phyloP scores from a whole-genome alignment of 441 rosid genomes.

The Adansonia rubrostipa region DNA sequence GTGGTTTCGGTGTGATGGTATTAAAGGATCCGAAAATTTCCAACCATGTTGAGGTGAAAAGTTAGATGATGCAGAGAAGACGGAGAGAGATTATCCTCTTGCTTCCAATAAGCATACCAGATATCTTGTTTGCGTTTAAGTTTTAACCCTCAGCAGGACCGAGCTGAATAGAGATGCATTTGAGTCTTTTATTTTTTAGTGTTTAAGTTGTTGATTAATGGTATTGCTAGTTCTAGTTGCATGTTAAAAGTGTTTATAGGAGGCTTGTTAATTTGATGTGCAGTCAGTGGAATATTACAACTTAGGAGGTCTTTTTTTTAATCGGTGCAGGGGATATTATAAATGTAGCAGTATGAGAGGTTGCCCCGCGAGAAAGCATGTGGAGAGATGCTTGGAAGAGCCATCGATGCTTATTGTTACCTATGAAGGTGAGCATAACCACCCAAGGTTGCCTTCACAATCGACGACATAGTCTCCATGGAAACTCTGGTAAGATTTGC shows the following conservation, averaged over 20 bases:
- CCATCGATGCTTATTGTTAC: conserved; percentile 90
- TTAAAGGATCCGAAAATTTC: too few species aligned
- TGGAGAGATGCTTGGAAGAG: conserved; percentile 92
- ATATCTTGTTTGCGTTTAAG: not conserved
- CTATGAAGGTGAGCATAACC: conserved; percentile 96
- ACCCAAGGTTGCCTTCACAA: conserved; percentile 66
- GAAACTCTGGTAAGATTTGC: conserved; percentile 7
- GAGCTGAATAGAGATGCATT: not conserved
- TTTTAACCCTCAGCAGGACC: not conserved
- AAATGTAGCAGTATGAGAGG: conserved; percentile 99
- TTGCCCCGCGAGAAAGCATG: conserved; percentile 99
- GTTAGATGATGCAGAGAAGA: too few species aligned
- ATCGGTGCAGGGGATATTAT: conserved; percentile 82
- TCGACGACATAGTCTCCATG: conserved; percentile 42
- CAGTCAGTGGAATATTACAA: not conserved
- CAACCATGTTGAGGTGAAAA: too few species aligned
- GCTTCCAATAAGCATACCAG: too few species aligned
- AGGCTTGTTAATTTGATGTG: conserved; percentile 14
- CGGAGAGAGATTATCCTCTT: too few species aligned
- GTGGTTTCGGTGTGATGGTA: too few species aligned
- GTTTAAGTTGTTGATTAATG: not conserved
- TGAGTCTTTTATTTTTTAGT: not conserved
- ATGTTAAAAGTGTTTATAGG: conserved; percentile 10
- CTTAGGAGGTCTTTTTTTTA: not conserved
- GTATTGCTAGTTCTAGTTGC: too few species aligned